phyloP scores from a whole-genome alignment of 495 filamentous ascomycete species.

The Trichoderma virens region DNA sequence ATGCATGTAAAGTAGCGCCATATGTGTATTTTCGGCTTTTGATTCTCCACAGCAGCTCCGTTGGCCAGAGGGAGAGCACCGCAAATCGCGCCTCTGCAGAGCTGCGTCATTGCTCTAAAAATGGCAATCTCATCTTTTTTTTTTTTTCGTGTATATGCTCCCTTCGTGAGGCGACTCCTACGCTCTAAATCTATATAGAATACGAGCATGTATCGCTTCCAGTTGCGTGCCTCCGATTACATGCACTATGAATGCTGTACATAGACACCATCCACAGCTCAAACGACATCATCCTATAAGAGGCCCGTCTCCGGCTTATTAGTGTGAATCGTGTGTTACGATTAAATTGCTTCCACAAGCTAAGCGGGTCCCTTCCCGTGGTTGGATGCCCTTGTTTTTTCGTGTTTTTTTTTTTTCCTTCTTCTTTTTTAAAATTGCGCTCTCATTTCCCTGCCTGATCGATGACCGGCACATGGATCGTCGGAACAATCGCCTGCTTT shows the following conservation, averaged over 20 bases:
- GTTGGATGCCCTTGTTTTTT: not conserved
- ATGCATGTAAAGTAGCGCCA: not conserved
- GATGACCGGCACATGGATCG: not conserved
- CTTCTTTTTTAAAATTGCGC: not conserved
- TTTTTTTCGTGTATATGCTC: too few species aligned
- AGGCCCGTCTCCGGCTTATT: not conserved
- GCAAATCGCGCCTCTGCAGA: not conserved
- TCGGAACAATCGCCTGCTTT: not conserved
- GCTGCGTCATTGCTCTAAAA: not conserved
- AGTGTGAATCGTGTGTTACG: conserved; percentile 2
- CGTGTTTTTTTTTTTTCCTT: not conserved
- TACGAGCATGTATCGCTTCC: too few species aligned
- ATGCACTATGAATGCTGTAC: too few species aligned
- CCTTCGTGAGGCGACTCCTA: too few species aligned
- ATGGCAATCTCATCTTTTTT: not conserved
- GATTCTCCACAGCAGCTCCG: not conserved
- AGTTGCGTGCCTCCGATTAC: too few species aligned
- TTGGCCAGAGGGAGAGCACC: too few species aligned
- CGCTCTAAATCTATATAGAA: too few species aligned
- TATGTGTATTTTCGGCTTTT: not conserved
- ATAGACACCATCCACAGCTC: not conserved
- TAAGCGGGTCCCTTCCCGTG: not conserved
- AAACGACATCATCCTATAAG: not conserved
- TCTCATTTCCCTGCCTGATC: not conserved
- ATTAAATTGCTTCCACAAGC: not conserved